These are phyloP conservation scores for Mortierella sp. DNA, from an alignment of 371 early-diverging fungal genomes.

Conservation along the genomic window DNA sequence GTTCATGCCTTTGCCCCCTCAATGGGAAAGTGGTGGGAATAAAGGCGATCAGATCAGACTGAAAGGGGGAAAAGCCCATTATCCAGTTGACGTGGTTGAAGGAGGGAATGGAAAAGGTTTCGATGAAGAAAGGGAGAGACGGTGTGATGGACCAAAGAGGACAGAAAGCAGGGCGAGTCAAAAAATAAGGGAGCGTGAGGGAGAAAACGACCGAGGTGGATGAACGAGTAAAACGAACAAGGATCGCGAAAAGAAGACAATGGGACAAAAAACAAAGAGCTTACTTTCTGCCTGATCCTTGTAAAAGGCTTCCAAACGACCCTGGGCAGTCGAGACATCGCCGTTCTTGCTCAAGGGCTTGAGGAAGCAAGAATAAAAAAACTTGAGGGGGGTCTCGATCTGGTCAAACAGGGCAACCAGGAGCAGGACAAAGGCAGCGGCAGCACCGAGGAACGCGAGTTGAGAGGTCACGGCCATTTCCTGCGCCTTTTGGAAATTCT, in stretches of 20 bases:
- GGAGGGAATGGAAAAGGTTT: not conserved
- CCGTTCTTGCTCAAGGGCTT: slow-evolving; percentile 76
- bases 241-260: not conserved
- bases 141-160: too few relatives aligned
- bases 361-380: slow-evolving; percentile 83
- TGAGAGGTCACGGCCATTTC: slow-evolving; percentile 52
- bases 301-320: slow-evolving; percentile 81
- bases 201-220: slow-evolving; percentile 7
- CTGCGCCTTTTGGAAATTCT: slow-evolving; percentile 49
- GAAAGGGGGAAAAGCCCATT: not conserved
- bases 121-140: not conserved
- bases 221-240: not conserved
- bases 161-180: not conserved
- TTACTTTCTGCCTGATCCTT: slow-evolving; percentile 80
- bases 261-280: slow-evolving; percentile 6
- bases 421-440: slow-evolving; percentile 37
- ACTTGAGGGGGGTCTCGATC: slow-evolving; percentile 64
- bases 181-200: not conserved
- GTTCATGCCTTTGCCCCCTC: not conserved
- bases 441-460: slow-evolving; percentile 43
- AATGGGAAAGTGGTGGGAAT: too few relatives aligned
- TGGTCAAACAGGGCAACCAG: slow-evolving; percentile 38
- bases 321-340: slow-evolving; percentile 61
- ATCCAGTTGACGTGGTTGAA: not conserved
- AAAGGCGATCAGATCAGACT: not conserved